Base-by-base conservation (phyloP, 495 filamentous ascomycete species). In the Penicillium flavigenum region DNA sequence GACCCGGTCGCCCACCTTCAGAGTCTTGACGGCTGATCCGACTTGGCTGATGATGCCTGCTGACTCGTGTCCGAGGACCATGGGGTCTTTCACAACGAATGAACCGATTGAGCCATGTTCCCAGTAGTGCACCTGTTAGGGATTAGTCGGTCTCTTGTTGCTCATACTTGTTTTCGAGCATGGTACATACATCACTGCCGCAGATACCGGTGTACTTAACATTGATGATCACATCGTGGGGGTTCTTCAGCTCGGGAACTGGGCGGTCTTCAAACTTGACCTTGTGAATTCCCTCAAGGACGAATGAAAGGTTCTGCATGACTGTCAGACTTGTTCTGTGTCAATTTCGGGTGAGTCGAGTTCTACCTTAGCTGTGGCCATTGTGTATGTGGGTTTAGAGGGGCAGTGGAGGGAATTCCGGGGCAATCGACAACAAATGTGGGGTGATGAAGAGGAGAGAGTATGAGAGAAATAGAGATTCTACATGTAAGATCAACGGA, bases 31-130 rank as follows among this genome's bases (percentile, higher is more conserved):
- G 16, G 69, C 73, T n/a, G 79, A 75, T 36, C 91, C 91, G 51
- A 89, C 81, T 29, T 81, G 65, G 60, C 82, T 72, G 59, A 96
- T 77, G 22, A 90, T 85, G 56, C 90, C 91, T 57, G 89, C 81
- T 12, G 89, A 94, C 73, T 96, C 91, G 79, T 96, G 91, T 63
- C 91, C 91, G n/a, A 96, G 83, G 4, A 95, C 88, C 90, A 95
- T 94, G 41, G 91, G 91, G 17, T 85, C 82, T 63, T 88, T 87
- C 60, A 95, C 81, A 54, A 92, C 79, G 72, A 90, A 96, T 74
- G 82, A 71, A 59, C 90, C 91, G 67, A 96, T 96, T 38, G 84
- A 77, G 51, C 91, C 91, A 59, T 95, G 85, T 54, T 83, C 76
- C 88, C 89, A 94, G 81, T 94, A 96, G 82, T 96, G 91, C n/a